Evolutionary conservation across 371 early-diverging fungal genomes (phyloP).

Genomic region (Mortierella sp.): DNA sequence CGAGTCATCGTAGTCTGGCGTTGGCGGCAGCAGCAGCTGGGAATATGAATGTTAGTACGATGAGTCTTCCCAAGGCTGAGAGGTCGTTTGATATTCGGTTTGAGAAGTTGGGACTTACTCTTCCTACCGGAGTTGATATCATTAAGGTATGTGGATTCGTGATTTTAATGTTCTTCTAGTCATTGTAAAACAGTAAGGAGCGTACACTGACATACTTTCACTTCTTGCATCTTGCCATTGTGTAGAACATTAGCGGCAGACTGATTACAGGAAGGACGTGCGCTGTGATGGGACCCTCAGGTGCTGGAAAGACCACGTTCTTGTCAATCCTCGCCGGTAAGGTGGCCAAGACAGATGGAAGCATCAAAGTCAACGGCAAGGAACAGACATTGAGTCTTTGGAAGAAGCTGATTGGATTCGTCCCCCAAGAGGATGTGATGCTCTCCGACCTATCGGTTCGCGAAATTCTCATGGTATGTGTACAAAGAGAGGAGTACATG

Average conservation of each 20-base stretch:
- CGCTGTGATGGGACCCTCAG: conserved; percentile 68
- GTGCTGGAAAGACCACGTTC: conserved; percentile 82
- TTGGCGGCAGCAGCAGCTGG: conserved; percentile 28
- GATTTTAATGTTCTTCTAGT: background rate
- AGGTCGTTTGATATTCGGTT: conserved; percentile 67
- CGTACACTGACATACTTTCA: background rate
- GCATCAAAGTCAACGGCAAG: conserved; percentile 73
- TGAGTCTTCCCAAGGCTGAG: conserved; percentile 44
- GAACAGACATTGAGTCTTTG: conserved; percentile 69
- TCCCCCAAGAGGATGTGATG: conserved; percentile 82
- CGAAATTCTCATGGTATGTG: conserved; percentile 60
- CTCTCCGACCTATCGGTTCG: conserved; percentile 72
- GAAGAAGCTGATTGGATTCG: conserved; percentile 77
- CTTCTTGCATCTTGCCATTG: background rate
- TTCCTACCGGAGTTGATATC: conserved; percentile 69
- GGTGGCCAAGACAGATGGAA: conserved; percentile 72
- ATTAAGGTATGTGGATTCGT: conserved; percentile 53
- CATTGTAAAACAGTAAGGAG: background rate
- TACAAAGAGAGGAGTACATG: background rate
- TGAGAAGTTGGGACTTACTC: conserved; percentile 64
- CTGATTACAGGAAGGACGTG: conserved; percentile 69
- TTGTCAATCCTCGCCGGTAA: conserved; percentile 70
- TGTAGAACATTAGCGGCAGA: conserved; percentile 66
- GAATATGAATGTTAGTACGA: conserved; percentile 47
- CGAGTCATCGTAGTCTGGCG: conserved; percentile 42